phyloP scores from a whole-genome alignment of 2,329 filamentous ascomycete species.

The Chrysosporium keratinophilum region DNA sequence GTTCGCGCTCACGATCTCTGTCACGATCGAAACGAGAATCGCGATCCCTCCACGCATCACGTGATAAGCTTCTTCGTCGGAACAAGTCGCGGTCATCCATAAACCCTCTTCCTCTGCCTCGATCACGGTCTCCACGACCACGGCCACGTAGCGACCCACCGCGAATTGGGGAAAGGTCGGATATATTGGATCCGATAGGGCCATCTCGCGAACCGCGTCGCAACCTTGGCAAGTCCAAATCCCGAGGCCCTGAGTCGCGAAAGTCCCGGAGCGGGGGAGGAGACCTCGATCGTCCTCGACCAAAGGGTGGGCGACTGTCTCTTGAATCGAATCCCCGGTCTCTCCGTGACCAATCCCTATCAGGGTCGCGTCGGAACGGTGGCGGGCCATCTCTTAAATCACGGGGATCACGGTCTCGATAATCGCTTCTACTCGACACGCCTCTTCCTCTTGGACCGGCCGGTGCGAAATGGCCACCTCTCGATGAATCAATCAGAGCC shows the following conservation, averaged over 20 bases:
- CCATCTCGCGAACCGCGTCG: slow-evolving; percentile 38
- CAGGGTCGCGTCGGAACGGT: slow-evolving; percentile 33
- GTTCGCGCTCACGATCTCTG: slow-evolving; percentile 24
- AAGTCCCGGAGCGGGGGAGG: slow-evolving; percentile 33
- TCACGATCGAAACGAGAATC: slow-evolving; percentile 21
- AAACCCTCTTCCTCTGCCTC: slow-evolving; percentile 34
- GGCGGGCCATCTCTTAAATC: slow-evolving; percentile 27
- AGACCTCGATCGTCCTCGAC: slow-evolving; percentile 38
- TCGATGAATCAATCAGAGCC: slow-evolving; percentile 60
- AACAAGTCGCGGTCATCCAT: slow-evolving; percentile 36
- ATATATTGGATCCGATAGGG: slow-evolving; percentile 27
- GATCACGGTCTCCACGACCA: slow-evolving; percentile 35
- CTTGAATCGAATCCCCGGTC: slow-evolving; percentile 39
- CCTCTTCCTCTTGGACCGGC: slow-evolving; percentile 50
- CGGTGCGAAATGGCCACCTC: slow-evolving; percentile 38
- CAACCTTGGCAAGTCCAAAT: slow-evolving; percentile 32
- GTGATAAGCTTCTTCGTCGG: slow-evolving; percentile 36
- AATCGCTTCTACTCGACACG: slow-evolving; percentile 51
- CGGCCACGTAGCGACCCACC: slow-evolving; percentile 34
- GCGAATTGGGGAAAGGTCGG: slow-evolving; percentile 31
- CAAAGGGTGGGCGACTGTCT: slow-evolving; percentile 36
- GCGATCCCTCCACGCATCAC: slow-evolving; percentile 36
- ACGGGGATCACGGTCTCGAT: slow-evolving; percentile 38
- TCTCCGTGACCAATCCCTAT: slow-evolving; percentile 38
- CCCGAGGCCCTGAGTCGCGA: slow-evolving; percentile 30